phyloP scores from a whole-genome alignment of 495 filamentous ascomycete genomes.

The Aspergillus heteromorphus region DNA sequence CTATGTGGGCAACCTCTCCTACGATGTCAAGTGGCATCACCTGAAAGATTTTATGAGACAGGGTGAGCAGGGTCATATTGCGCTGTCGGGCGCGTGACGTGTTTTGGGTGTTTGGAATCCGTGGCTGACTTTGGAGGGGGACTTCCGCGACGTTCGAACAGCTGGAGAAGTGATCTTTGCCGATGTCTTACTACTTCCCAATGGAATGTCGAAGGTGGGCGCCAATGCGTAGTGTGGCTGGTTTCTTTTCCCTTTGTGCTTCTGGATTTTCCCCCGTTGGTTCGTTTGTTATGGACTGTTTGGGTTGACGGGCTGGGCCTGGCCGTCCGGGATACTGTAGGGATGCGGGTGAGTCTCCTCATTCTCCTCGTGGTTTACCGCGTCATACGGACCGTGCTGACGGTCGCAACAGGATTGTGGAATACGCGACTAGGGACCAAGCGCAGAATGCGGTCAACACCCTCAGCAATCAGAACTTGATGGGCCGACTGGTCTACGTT shows the following conservation, averaged over 20 bases:
- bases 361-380: not conserved
- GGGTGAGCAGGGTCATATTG: slow-evolving; percentile 60
- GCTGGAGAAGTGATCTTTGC: slow-evolving; percentile 99
- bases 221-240: slow-evolving; percentile 86
- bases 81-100: slow-evolving; percentile 18
- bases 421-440: slow-evolving; percentile 99
- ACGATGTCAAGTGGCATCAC: slow-evolving; percentile 99
- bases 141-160: slow-evolving; percentile 35
- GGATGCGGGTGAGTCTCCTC: slow-evolving; percentile 87
- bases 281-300: slow-evolving; percentile 70
- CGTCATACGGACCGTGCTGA: slow-evolving; percentile 15
- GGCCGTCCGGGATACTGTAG: slow-evolving; percentile 86
- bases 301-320: slow-evolving; percentile 99
- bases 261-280: slow-evolving; percentile 30
- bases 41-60: slow-evolving; percentile 99
- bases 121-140: slow-evolving; percentile 30
- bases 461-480: slow-evolving; percentile 97
- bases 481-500: slow-evolving; percentile 97
- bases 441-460: slow-evolving; percentile 95
- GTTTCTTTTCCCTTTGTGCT: slow-evolving; percentile 45
- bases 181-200: slow-evolving; percentile 99
- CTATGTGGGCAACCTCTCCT: slow-evolving; percentile 97
- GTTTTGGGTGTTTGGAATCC: slow-evolving; percentile 14
- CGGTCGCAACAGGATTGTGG: slow-evolving; percentile 76
- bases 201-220: slow-evolving; percentile 99